Evolutionary conservation across 2,329 filamentous ascomycete species (phyloP), one percentile per base, ranked within the genome.

Genomic region (Colletotrichum sp.): DNA sequence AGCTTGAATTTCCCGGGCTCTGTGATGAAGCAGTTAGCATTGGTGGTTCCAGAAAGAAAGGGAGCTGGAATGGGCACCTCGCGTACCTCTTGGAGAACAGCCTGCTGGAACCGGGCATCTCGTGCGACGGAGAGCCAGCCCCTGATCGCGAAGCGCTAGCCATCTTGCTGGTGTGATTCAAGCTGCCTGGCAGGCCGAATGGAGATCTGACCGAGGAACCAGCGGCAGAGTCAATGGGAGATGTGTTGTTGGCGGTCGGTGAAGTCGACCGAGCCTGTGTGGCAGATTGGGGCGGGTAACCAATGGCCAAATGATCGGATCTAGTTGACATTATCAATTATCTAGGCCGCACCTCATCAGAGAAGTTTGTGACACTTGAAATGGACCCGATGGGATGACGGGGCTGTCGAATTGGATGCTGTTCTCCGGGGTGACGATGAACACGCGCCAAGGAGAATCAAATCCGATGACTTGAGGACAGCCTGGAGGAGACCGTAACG

Each of bases 321-420:
- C 95, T 94, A 85, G 91, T 95, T 89, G 95, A 94, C 96, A 98
- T 98, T 96, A 96, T 96, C 91, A 89, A 96, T 96, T 96, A 95
- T 87, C 82, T 86, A 85, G 86, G 87, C 84, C 83, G 82, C 86
- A 84, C 85, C 84, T 89, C 87, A 89, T 89, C 80, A 84, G 79
- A 80, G 68, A 72, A 69, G 16, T 55, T 58, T 36, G 58, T 48
- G 65, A 75, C 62, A 63, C 59, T 66, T 32, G 66, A 74, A 55
- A 55, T 55, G 13, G 52, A 59, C 48, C 70, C 74, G 32, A 34
- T 16, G 71, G 24, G 61, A 58, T 75, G 61, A 55, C 62, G 65
- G 59, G 55, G 32, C 24, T 66, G 56, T 64, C 48, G 59, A 61
- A 67, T 64, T 32, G 74, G 56, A 55, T 75, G 64, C 28, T 76